Base-by-base conservation (phyloP, 495 filamentous ascomycete species). In the Chlorociboria aeruginascens region DNA sequence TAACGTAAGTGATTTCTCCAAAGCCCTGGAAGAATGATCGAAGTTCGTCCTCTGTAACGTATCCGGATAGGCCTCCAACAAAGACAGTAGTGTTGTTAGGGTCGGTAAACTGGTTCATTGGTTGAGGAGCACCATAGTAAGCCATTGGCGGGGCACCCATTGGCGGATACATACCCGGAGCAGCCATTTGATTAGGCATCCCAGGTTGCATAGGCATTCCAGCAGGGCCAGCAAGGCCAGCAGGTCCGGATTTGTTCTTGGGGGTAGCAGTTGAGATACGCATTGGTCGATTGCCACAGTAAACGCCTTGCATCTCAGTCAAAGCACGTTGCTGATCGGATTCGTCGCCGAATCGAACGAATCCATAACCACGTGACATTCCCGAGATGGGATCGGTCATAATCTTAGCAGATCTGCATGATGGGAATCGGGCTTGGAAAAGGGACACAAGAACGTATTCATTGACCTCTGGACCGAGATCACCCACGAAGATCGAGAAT, bases 51-150 rank as follows among this genome's bases (percentile, higher is more conserved):
- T 99, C 92, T 48, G 92, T 99, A 42, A 99, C 92, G 62, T 99
- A 99, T 44, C 92, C 92, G 32, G 89, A 96, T 2, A 99, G 79
- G 39, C 92, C 92, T 56, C 92, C 92, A 50, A 99, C 92, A 59
- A 99, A 99, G 51, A 99, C 92, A 20, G 92, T 99, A 40, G 92
- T 99, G 72, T 99, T 99, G 76, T 99, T 99, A n/a, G 92, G 92
- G 58, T 99, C 92, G 31, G 92, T 99, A 70, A 99, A 99, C 68
- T 99, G 92, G 67, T 99, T 99, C 92, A 99, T 99, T 12, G 89
- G 89, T 69, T 95, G 89, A 46, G 82, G 81, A 50, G 81, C 77
- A 48, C 83, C 85, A 63, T 87, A 90, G 71, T 82, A 89, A 43
- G 78, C 80, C 69, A 89, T 81, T 13, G 82, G 83, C 8, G 52